Evolutionary conservation across 208 protist genomes (phyloP), one percentile per base, ranked within the genome.

Genomic region (Trypanosoma cruzi): DNA sequence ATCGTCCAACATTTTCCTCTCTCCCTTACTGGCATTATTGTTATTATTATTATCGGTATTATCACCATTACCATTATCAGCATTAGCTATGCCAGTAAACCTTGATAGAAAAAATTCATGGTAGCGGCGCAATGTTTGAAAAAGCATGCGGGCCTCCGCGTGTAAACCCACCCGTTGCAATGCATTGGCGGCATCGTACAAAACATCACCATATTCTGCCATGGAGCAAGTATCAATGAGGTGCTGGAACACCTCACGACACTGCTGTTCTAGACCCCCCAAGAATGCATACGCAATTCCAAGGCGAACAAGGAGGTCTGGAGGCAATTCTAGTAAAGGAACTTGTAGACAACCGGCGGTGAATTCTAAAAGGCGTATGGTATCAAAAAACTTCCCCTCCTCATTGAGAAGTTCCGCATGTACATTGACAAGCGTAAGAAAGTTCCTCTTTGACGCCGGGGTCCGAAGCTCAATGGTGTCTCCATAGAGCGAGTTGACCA

Each of bases 371-470:
- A 94, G 71, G 29, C 78, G 77, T 31, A 94, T 77, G 7, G 87
- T 92, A 49, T 93, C 87, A n/a, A 56, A 54, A 64, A 92, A 94
- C 44, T 85, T 86, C 42, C 89, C 88, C 52, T 84, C 79, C 71
- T 96, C 88, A 72, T 92, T 94, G 20, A 94, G 73, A 32, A 96
- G 80, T 76, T 96, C 92, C 13, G 89, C 75, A 58, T 95, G 87
- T 4, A 96, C 89, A 73, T 96, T 96, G 50, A 96, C 64, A 52
- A 96, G 76, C 10, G 84, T 96, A 32, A 96, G 77, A 66, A 96
- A 95, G 68, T 91, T 89, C 36, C 78, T 79, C 60, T 86, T 88
- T 31, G 74, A 73, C 29, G 73, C 64, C 8, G 71, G 42, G 20
- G 78, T 88, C 18, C 44, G 34, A 37, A 94, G 75, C 42, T 80